These are phyloP conservation scores for Trichocladium uniseriatum DNA, from an alignment of 495 filamentous ascomycete genomes.

Conservation along the genomic window DNA sequence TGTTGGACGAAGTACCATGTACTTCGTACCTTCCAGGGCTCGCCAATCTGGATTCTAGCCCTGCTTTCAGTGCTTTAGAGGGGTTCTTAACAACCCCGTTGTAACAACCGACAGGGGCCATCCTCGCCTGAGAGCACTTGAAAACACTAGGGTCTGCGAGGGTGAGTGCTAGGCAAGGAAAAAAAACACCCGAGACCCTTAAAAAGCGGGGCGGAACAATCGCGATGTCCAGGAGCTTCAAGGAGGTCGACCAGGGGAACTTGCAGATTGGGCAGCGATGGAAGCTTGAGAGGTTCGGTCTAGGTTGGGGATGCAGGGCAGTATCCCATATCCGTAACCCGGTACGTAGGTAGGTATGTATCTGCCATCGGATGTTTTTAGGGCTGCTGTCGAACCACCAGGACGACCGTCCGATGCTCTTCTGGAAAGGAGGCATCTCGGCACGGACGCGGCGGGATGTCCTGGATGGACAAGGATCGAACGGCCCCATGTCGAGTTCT, in stretches of 20 bases:
- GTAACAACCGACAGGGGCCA: conserved; percentile 11
- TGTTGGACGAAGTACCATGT: too few species aligned
- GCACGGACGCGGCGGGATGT: conserved; percentile 5
- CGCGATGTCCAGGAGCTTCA: too few species aligned
- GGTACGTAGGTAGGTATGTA: neutral
- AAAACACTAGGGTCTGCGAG: too few species aligned
- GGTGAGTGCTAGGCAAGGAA: neutral
- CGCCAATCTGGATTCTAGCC: neutral
- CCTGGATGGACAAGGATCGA: conserved; percentile 24
- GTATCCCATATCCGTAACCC: too few species aligned
- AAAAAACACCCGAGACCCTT: conserved; percentile 8
- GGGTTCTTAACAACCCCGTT: conserved; percentile 1
- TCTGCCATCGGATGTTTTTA: conserved; percentile 23
- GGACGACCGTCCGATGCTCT: neutral
- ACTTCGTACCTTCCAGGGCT: too few species aligned
- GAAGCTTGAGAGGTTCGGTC: too few species aligned
- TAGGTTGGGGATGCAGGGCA: too few species aligned
- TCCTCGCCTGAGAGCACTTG: too few species aligned
- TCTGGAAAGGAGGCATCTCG: conserved; percentile 5
- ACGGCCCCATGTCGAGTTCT: conserved; percentile 16
- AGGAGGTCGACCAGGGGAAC: too few species aligned
- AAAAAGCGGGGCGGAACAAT: conserved; percentile 4
- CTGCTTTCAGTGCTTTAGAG: too few species aligned
- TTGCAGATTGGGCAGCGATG: too few species aligned
- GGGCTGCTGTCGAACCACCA: conserved; percentile 20